phyloP scores from a whole-genome alignment of 2,329 filamentous ascomycete species.

The Cordyceps tenuipes region DNA sequence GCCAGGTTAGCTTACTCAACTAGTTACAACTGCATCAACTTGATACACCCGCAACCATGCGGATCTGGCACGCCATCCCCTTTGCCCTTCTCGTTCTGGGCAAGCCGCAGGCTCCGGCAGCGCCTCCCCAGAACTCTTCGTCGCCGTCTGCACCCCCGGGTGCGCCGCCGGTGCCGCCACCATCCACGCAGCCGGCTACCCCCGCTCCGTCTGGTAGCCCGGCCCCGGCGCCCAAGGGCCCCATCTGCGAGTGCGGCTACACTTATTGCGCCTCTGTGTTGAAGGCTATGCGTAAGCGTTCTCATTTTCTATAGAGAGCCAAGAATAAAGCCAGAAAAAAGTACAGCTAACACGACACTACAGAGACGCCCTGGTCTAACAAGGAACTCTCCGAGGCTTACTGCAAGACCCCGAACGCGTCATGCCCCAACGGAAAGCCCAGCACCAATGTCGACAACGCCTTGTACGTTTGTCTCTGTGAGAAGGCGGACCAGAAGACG shows the following conservation, averaged over 20 bases:
- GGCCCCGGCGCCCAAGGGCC: slow-evolving; percentile 17
- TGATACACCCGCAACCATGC: background rate
- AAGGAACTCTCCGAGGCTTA: slow-evolving; percentile 27
- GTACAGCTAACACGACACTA: background rate
- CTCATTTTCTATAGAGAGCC: no score
- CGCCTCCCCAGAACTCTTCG: slow-evolving; percentile 9
- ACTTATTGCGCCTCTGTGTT: slow-evolving; percentile 34
- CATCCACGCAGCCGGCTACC: background rate
- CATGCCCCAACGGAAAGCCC: slow-evolving; percentile 24
- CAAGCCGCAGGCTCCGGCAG: slow-evolving; percentile 17
- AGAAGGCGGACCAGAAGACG: slow-evolving; percentile 22
- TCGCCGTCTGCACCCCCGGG: slow-evolving; percentile 16
- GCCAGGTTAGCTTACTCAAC: background rate
- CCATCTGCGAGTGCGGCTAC: slow-evolving; percentile 33
- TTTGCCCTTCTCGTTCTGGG: slow-evolving; percentile 4
- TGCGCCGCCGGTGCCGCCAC: slow-evolving; percentile 18
- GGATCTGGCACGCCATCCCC: slow-evolving; percentile 1
- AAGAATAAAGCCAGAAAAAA: background rate
- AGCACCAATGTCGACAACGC: slow-evolving; percentile 23
- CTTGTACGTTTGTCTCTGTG: slow-evolving; percentile 32
- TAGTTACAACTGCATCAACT: background rate
- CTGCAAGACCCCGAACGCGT: slow-evolving; percentile 29
- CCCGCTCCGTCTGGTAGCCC: slow-evolving; percentile 12
- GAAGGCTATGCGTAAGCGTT: slow-evolving; percentile 26
- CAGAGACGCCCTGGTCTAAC: slow-evolving; percentile 27